phyloP scores from a whole-genome alignment of 2,329 filamentous ascomycete genomes.

The Trematosphaeria pertusa region DNA sequence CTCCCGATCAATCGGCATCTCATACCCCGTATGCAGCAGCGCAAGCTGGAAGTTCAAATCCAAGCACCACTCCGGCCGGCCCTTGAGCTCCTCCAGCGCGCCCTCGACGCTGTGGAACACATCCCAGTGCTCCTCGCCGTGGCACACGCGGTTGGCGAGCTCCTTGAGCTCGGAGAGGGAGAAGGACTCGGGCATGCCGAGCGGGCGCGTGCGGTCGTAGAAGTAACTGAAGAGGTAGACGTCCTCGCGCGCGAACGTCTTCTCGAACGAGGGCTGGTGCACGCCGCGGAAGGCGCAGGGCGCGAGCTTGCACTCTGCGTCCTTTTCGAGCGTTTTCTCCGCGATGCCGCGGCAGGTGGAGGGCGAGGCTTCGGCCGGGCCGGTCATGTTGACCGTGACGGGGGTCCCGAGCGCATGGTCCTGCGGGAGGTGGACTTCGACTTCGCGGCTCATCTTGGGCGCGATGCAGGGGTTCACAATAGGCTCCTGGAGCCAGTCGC shows the following conservation, averaged over 20 bases:
- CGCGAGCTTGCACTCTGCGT: slow-evolving; percentile 77
- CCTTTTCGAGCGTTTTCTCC: slow-evolving; percentile 90
- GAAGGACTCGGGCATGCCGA: slow-evolving; percentile 99
- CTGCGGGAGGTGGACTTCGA: slow-evolving; percentile 74
- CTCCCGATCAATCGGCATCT: slow-evolving; percentile 95
- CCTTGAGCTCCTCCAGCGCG: slow-evolving; percentile 80
- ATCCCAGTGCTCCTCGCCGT: slow-evolving; percentile 78
- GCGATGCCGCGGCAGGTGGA: slow-evolving; percentile 89
- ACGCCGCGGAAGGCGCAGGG: slow-evolving; percentile 99
- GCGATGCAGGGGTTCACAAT: slow-evolving; percentile 86
- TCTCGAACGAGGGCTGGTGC: slow-evolving; percentile 88
- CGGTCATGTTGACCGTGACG: slow-evolving; percentile 83
- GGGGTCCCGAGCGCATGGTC: slow-evolving; percentile 69
- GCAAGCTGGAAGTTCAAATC: slow-evolving; percentile 97
- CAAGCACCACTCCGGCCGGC: slow-evolving; percentile 87
- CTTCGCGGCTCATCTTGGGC: slow-evolving; percentile 76
- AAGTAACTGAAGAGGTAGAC: slow-evolving; percentile 98
- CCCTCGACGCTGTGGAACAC: slow-evolving; percentile 78
- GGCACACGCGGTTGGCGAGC: slow-evolving; percentile 83
- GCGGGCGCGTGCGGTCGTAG: slow-evolving; percentile 89
- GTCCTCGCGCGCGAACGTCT: slow-evolving; percentile 91
- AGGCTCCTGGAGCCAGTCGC: slow-evolving; percentile 71
- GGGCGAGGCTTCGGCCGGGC: slow-evolving; percentile 75
- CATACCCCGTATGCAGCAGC: slow-evolving; percentile 91
- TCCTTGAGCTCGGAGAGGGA: slow-evolving; percentile 89